Base-by-base conservation (phyloP, 495 filamentous ascomycete genomes). In the Podospora conica region DNA sequence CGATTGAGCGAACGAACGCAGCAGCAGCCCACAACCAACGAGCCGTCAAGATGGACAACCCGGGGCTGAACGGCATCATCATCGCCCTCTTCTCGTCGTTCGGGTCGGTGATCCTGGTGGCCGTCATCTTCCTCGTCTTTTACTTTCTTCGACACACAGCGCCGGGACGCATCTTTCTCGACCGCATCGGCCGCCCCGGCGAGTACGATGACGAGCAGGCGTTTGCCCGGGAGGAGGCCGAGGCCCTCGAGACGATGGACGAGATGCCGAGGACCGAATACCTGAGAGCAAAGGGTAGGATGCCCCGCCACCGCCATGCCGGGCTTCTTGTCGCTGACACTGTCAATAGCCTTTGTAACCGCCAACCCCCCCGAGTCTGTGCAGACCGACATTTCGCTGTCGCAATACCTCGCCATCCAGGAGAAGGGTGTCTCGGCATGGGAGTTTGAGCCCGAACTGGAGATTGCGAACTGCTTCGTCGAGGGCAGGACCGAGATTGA, bases 391-490 rank as follows among this genome's bases (percentile, higher is more conserved):
- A 98, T 98, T 65, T 97, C 95, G 27, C 78, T 98, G 65, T 97
- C 96, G 53, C 95, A 98, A 75, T 98, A 96, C 73, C 83, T 98
- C 57, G 95, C 96, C 27, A 98, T 98, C 69, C 95, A 98, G 80
- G 95, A 98, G 77, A 98, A 98, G 76, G 95, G 95, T 59, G 95
- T 98, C 22, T 96, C 94, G 8, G 95, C 95, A 9, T 98, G 95
- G 95, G 95, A 98, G 76, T 98, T 98, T 67, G 94, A 97, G 75
- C 94, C 95, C 3, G 95, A 98, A 77, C 79, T 98, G 40, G 95
- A 98, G 76, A 97, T 98, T 69, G 95, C 95, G 63, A 98, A 98
- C 77, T 98, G 96, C 76, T 98, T 98, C 75, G 95, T 98, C 56
- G 93, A 98, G 79, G 94, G 76, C 21, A 85, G 96, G 69, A 98